Conservation (phyloP, 1,139 yeast genomes). For the Pichia kudriavzevii region DNA sequence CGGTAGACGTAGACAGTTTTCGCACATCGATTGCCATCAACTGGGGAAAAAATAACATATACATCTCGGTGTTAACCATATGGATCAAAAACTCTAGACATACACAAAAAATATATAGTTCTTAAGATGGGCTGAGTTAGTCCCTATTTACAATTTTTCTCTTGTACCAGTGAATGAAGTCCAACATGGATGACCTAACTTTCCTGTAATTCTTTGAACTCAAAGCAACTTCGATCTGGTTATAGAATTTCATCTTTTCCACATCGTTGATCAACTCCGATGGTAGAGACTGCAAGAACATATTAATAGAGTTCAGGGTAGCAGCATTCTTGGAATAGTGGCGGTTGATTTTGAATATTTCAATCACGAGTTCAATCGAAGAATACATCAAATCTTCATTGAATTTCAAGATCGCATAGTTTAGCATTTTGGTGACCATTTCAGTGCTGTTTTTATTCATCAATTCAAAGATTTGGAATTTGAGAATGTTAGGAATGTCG, state of each 20-base stretch:
- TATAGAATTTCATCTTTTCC: constrained; percentile 56
- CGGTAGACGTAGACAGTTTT: too few relatives aligned
- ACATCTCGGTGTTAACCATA: too few relatives aligned
- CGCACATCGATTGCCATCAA: too few relatives aligned
- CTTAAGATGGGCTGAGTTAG: too few relatives aligned
- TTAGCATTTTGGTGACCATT: constrained; percentile 46
- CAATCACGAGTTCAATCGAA: constrained; percentile 66
- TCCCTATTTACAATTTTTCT: constrained; percentile 50
- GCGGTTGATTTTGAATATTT: constrained; percentile 46
- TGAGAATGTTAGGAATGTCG: constrained; percentile 45
- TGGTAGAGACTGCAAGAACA: constrained; percentile 43
- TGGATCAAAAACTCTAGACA: too few relatives aligned
- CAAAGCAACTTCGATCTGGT: constrained; percentile 52
- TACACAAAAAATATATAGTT: too few relatives aligned
- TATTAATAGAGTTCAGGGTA: constrained; percentile 54
- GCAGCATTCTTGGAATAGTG: constrained; percentile 26
- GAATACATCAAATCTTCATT: constrained; percentile 67
- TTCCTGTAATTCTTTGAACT: constrained; percentile 66
- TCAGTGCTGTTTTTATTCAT: constrained; percentile 48
- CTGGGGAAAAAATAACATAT: too few relatives aligned
- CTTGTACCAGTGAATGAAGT: constrained; percentile 76
- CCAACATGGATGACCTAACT: constrained; percentile 61
- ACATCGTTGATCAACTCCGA: constrained; percentile 49
- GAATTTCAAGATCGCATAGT: constrained; percentile 66
- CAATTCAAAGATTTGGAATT: constrained; percentile 38